phyloP scores from a whole-genome alignment of 2,329 filamentous ascomycete genomes.

The Paracoccidioides brasiliensis region DNA sequence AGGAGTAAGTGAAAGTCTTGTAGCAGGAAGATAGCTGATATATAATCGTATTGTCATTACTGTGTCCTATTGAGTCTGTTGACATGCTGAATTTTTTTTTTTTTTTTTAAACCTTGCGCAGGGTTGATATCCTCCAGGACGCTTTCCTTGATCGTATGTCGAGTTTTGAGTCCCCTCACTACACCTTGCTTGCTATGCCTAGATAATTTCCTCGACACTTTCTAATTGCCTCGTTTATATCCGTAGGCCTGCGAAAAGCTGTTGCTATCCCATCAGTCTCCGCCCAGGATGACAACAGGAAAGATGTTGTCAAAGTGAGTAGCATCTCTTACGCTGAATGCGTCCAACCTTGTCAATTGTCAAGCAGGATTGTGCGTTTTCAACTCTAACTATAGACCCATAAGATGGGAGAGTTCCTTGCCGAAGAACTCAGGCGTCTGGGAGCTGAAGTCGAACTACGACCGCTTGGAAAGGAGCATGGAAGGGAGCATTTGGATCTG shows the following conservation, averaged over 20 bases:
- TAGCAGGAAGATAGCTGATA: neutral
- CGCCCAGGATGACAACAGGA: constrained; percentile 73
- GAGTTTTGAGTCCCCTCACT: neutral
- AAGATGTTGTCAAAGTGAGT: constrained; percentile 69
- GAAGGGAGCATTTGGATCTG: constrained; percentile 78
- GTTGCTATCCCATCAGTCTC: constrained; percentile 96
- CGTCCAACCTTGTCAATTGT: neutral
- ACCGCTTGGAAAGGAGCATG: constrained; percentile 79
- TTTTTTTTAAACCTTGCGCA: constrained; percentile 8
- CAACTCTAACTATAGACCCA: neutral
- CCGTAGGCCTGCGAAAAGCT: constrained; percentile 57
- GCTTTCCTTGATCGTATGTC: constrained; percentile 67
- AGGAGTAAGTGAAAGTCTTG: constrained; percentile 42
- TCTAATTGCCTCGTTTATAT: neutral
- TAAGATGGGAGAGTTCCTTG: constrained; percentile 87
- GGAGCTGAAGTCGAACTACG: constrained; percentile 82
- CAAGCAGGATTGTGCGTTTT: neutral
- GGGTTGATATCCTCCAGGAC: constrained; percentile 62
- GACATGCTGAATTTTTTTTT: neutral
- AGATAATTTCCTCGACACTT: neutral
- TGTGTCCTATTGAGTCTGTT: neutral
- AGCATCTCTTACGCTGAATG: neutral
- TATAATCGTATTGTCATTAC: neutral
- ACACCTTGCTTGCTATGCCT: neutral
- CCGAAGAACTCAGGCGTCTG: constrained; percentile 64